Percentiles rank a stretch among this genome's conserved stretches.
These are phyloP conservation scores for Ilex aquifolium DNA, from an alignment of 257 asterid species.

Conservation along the genomic window DNA sequence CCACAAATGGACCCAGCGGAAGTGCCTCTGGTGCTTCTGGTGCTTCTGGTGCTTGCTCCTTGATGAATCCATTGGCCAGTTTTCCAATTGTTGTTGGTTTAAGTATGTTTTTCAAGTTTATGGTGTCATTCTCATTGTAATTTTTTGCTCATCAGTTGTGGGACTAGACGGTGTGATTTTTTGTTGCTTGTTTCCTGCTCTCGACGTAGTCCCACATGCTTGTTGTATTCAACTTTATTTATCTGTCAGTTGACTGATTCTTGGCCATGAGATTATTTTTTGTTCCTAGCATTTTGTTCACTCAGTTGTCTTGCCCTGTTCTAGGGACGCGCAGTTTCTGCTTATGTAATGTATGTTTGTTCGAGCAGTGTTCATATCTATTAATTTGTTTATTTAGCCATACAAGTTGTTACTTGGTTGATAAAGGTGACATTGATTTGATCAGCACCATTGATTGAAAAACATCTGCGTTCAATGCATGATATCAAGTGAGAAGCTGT, in stretches of 20 bases:
- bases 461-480: too few species aligned
- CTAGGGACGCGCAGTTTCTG: neutral
- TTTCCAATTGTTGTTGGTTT: slow-evolving; percentile 31
- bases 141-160: slow-evolving; percentile 7
- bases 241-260: neutral
- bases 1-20: slow-evolving; percentile 76
- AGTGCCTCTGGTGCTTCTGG: slow-evolving; percentile 38
- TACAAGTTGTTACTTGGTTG: too few species aligned
- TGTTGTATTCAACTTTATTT: neutral
- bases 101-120: slow-evolving; percentile 26
- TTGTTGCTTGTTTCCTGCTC: too few species aligned
- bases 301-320: neutral
- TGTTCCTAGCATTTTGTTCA: neutral
- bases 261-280: neutral
- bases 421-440: too few species aligned
- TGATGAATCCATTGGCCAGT: slow-evolving; percentile 29
- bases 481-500: too few species aligned
- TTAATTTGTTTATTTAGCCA: too few species aligned
- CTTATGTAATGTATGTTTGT: too few species aligned
- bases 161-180: neutral
- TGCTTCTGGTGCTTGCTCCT: slow-evolving; percentile 37
- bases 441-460: too few species aligned
- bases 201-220: neutral
- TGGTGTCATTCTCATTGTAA: slow-evolving; percentile 15
- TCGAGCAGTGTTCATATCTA: too few species aligned